These are phyloP conservation scores for Colletotrichum coccodes DNA, from an alignment of 2,329 filamentous ascomycete species.

Conservation along the genomic window DNA sequence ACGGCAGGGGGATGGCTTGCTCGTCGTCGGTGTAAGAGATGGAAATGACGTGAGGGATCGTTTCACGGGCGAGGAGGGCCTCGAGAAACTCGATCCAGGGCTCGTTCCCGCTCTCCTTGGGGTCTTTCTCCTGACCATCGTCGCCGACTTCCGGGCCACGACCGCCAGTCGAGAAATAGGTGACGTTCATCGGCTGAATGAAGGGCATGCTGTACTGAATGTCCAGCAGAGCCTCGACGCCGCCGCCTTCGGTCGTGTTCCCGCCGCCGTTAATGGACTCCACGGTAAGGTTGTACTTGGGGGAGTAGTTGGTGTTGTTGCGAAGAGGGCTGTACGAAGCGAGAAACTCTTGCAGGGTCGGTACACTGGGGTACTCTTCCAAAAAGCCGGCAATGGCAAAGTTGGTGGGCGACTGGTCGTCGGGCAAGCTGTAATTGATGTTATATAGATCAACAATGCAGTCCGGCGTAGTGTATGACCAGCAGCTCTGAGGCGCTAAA, in stretches of 20 bases:
- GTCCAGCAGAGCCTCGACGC: constrained; percentile 9
- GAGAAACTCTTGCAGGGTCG: constrained; percentile 10
- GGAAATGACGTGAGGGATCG: constrained; percentile 45
- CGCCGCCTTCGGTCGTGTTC: neutral
- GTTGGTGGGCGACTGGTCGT: constrained; percentile 2
- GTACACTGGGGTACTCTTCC: constrained; percentile 10
- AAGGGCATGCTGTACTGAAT: constrained; percentile 17
- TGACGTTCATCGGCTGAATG: constrained; percentile 15
- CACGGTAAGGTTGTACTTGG: constrained; percentile 15
- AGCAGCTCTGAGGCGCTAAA: constrained; percentile 12
- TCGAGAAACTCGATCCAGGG: constrained; percentile 42
- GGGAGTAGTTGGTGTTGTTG: constrained; percentile 27
- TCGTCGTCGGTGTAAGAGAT: constrained; percentile 49
- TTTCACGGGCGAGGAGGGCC: constrained; percentile 38
- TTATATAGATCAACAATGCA: constrained; percentile 59
- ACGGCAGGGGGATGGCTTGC: constrained; percentile 41
- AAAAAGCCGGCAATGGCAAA: constrained; percentile 21
- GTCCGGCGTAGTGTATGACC: constrained; percentile 44
- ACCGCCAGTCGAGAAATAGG: constrained; percentile 16
- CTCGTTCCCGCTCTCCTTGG: constrained; percentile 38
- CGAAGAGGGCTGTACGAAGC: constrained; percentile 15
- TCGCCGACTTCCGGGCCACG: constrained; percentile 1
- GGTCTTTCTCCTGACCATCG: neutral
- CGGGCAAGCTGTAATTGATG: constrained; percentile 46
- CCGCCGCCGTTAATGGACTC: constrained; percentile 12